A percentile compares a stretch with the other conserved stretches of the same genome.
phyloP scores from a whole-genome alignment of 2,329 filamentous ascomycete species.

The Verticillium dahliae region DNA sequence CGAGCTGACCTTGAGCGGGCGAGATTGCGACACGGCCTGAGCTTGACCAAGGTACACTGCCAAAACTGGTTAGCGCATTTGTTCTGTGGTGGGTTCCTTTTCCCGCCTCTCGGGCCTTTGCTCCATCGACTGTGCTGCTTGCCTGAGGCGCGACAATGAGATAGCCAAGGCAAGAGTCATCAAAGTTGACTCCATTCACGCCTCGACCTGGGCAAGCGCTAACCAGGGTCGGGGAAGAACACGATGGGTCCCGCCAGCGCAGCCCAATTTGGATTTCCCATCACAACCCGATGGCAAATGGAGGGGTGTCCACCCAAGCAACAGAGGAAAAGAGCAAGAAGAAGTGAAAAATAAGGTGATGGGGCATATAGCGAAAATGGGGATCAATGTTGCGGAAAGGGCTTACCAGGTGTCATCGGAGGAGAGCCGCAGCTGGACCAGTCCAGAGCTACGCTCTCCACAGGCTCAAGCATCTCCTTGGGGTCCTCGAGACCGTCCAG shows the following conservation, averaged over 20 bases:
- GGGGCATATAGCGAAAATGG: no score
- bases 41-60: constrained; percentile 37
- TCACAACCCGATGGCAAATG: no score
- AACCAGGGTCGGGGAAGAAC: not conserved
- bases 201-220: not conserved
- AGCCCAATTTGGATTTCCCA: not conserved
- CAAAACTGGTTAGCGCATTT: constrained; percentile 25
- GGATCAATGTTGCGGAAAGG: no score
- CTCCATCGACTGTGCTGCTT: not conserved
- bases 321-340: constrained; percentile 15
- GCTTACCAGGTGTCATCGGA: constrained; percentile 83
- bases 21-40: constrained; percentile 26
- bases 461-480: constrained; percentile 66
- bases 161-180: not conserved
- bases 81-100: not conserved
- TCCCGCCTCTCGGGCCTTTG: not conserved
- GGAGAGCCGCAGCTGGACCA: constrained; percentile 76
- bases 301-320: not conserved
- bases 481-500: constrained; percentile 58
- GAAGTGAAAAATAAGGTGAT: no score
- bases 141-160: not conserved
- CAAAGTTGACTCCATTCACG: not conserved
- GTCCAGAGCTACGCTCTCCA: constrained; percentile 69
- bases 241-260: not conserved
- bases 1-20: constrained; percentile 46